These are phyloP conservation scores for Penicillium manginii DNA, from an alignment of 495 filamentous ascomycete genomes.

Conservation along the genomic window DNA sequence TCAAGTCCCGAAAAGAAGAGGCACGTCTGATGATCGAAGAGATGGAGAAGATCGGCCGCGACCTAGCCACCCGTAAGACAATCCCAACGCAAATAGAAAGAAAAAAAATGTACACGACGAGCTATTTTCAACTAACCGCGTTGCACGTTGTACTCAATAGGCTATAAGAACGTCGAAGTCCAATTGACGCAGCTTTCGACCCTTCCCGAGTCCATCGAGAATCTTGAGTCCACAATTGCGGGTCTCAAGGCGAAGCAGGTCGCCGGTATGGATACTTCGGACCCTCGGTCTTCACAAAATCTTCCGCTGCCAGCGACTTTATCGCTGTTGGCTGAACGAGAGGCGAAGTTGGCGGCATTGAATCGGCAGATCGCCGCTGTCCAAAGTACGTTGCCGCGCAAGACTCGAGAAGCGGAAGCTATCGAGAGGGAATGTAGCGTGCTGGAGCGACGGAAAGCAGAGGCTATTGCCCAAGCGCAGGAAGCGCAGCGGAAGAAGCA, in stretches of 20 bases:
- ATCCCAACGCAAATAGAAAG: neutral
- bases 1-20: constrained; percentile 79
- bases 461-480: constrained; percentile 67
- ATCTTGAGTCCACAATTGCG: constrained; percentile 62
- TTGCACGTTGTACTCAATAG: constrained; percentile 24
- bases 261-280: constrained; percentile 38
- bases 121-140: neutral
- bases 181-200: constrained; percentile 61
- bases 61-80: constrained; percentile 53
- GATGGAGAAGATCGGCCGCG: constrained; percentile 68
- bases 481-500: constrained; percentile 83
- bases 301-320: constrained; percentile 44
- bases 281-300: constrained; percentile 43
- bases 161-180: constrained; percentile 65
- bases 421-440: constrained; percentile 71
- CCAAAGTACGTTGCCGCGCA: constrained; percentile 66
- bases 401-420: constrained; percentile 71
- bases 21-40: constrained; percentile 72
- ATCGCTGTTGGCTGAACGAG: constrained; percentile 54
- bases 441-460: constrained; percentile 71
- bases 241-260: constrained; percentile 53
- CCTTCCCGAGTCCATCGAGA: constrained; percentile 66
- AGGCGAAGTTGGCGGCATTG: constrained; percentile 64
- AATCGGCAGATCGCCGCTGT: constrained; percentile 70
- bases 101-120: neutral